Percentiles rank a stretch among this genome's conserved stretches.
These are phyloP conservation scores for Jackrogersella multiformis DNA, from an alignment of 495 filamentous ascomycete genomes.

Conservation along the genomic window DNA sequence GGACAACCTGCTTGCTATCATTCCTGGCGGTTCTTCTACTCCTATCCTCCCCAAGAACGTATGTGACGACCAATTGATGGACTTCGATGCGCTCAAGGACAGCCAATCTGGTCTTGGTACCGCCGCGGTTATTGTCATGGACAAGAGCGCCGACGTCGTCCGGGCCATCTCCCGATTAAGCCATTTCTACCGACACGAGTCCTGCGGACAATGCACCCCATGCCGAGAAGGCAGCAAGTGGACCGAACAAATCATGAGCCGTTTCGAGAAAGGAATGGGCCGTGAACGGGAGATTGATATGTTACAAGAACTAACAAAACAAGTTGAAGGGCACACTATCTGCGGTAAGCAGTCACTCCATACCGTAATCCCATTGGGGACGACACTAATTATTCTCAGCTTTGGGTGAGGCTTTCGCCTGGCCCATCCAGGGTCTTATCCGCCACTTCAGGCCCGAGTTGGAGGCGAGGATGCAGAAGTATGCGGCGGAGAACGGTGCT, in stretches of 20 bases:
- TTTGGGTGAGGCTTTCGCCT: conserved; percentile 96
- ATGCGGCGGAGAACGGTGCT: conserved; percentile 72
- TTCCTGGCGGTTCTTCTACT: conserved; percentile 95
- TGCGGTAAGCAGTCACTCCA: conserved; percentile 68
- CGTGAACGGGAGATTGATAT: conserved; percentile 96
- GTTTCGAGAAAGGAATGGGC: conserved; percentile 90
- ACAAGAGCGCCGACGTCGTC: conserved; percentile 95
- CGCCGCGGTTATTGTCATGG: conserved; percentile 99
- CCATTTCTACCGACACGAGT: conserved; percentile 98
- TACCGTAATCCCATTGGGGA: not conserved
- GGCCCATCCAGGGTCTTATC: conserved; percentile 97
- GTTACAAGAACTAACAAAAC: conserved; percentile 98
- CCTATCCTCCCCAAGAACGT: conserved; percentile 88
- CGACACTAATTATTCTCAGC: conserved; percentile 54
- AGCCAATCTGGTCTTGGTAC: conserved; percentile 95
- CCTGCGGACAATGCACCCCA: conserved; percentile 97
- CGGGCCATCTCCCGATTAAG: conserved; percentile 90
- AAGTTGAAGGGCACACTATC: conserved; percentile 98
- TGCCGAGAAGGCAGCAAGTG: conserved; percentile 97
- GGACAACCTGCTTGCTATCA: conserved; percentile 96
- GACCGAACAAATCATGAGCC: conserved; percentile 98
- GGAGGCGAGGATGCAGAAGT: conserved; percentile 84
- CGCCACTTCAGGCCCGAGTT: conserved; percentile 96
- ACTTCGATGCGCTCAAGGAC: conserved; percentile 98
- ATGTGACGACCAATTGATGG: conserved; percentile 96